These are phyloP conservation scores for Trichosporon ovoides DNA, from an alignment of 1,284 basidiomycete species.

Conservation along the genomic window DNA sequence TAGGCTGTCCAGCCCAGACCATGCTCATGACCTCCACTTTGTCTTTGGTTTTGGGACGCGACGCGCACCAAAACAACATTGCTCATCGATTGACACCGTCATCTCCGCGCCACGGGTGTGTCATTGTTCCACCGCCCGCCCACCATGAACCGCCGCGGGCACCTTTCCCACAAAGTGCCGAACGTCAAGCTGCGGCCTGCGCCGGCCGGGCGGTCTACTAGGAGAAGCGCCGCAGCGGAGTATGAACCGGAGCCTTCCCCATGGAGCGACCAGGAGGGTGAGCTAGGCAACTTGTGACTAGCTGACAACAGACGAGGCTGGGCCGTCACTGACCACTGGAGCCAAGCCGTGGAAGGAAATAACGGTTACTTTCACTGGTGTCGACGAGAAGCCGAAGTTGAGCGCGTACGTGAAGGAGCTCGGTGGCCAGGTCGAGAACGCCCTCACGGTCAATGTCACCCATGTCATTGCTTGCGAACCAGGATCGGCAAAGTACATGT, in stretches of 20 bases:
- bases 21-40: background rate
- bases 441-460: conserved; percentile 38
- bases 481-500: conserved; percentile 42
- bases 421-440: conserved; percentile 36
- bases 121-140: background rate
- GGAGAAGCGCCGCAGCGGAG: conserved; percentile 11
- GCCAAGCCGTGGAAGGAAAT: conserved; percentile 36
- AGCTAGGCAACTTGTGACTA: background rate
- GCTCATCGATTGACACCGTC: background rate
- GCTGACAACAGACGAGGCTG: conserved; percentile 24
- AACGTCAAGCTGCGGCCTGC: conserved; percentile 46
- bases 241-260: conserved; percentile 24
- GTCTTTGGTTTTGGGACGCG: conserved; percentile 9
- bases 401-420: conserved; percentile 24
- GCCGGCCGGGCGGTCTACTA: conserved; percentile 12
- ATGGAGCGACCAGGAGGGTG: conserved; percentile 16
- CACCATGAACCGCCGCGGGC: conserved; percentile 38
- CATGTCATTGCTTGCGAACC: conserved; percentile 38
- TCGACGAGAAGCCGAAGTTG: conserved; percentile 38
- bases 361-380: conserved; percentile 41
- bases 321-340: background rate
- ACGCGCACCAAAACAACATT: conserved; percentile 8
- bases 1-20: background rate
- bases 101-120: background rate
- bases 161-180: conserved; percentile 41